Percentiles rank a stretch among this genome's conserved stretches.
Conservation (phyloP, 148 eudicot species). For the Vaccinium macrocarpon region DNA sequence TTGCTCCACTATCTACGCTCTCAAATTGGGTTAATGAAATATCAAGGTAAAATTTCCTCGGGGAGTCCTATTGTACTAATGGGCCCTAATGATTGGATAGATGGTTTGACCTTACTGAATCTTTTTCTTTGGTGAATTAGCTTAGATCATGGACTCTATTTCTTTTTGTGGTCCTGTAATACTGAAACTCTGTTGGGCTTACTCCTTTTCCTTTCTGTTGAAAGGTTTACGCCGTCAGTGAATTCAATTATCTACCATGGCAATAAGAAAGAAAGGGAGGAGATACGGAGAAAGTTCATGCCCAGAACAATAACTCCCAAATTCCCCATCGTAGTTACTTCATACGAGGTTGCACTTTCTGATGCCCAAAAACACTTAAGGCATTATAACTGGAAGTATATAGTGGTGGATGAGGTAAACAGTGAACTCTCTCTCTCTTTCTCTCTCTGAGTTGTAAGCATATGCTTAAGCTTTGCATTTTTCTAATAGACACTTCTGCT, state of each 20-base stretch:
- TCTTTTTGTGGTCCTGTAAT: background rate
- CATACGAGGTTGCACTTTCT: conserved; percentile 78
- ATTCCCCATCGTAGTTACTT: conserved; percentile 86
- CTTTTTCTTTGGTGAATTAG: background rate
- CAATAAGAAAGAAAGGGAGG: conserved; percentile 53
- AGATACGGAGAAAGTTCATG: conserved; percentile 68
- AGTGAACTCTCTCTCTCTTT: background rate
- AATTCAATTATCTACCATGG: conserved; percentile 90
- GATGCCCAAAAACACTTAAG: conserved; percentile 66
- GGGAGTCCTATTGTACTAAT: background rate
- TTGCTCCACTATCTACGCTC: conserved; percentile 95
- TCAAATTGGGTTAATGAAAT: conserved; percentile 95
- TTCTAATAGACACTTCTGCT: background rate
- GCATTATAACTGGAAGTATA: conserved; percentile 91
- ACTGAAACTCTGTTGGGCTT: background rate
- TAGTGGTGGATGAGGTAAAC: conserved; percentile 92
- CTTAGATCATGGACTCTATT: background rate
- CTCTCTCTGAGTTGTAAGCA: background rate
- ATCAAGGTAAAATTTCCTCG: conserved; percentile 37
- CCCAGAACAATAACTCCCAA: conserved; percentile 67
- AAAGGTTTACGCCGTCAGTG: conserved; percentile 78
- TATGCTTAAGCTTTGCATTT: background rate
- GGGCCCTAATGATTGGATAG: background rate
- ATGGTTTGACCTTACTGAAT: background rate
- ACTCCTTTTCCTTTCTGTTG: conserved; percentile 3